Conservation (phyloP, 176 grass and related monocot species). For the Metroxylon sagu region DNA sequence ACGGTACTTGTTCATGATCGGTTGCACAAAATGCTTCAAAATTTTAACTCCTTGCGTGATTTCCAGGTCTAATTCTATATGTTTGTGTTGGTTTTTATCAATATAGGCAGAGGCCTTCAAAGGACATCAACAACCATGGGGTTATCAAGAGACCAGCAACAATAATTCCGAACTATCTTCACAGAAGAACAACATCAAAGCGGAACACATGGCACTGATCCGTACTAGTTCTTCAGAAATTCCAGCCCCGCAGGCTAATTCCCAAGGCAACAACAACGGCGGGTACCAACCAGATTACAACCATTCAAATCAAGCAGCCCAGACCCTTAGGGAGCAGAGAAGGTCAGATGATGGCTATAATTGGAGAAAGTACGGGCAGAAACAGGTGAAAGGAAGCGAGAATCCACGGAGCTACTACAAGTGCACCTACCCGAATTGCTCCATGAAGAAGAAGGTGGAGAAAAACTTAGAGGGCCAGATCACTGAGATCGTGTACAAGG, state of each 20-base stretch:
- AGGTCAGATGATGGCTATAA: slow-evolving; percentile 44
- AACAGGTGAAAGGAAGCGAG: slow-evolving; percentile 43
- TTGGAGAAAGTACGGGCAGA: slow-evolving; percentile 45
- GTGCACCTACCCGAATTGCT: slow-evolving; percentile 30
- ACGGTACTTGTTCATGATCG: not conserved
- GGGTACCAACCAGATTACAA: not conserved
- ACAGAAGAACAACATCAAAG: slow-evolving; percentile 13
- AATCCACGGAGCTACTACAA: slow-evolving; percentile 45
- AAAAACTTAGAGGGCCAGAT: slow-evolving; percentile 28
- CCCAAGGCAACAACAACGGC: not conserved
- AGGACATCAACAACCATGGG: slow-evolving; percentile 1
- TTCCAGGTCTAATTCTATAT: no score
- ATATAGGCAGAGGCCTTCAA: slow-evolving; percentile 16
- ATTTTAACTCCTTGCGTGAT: no score
- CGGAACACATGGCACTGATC: slow-evolving; percentile 3
- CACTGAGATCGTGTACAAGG: slow-evolving; percentile 49
- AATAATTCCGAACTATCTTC: slow-evolving; percentile 12
- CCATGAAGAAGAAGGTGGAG: slow-evolving; percentile 45
- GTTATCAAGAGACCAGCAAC: not conserved
- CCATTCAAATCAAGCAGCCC: not conserved
- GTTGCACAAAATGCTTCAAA: no score
- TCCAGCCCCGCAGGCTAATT: slow-evolving; percentile 1
- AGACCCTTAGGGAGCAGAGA: not conserved
- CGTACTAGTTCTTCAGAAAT: slow-evolving; percentile 3
- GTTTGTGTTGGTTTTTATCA: no score